Evolutionary conservation across 1,284 basidiomycete species (phyloP), one percentile per base, ranked within the genome.

Genomic region (Binderoboletus segoi): DNA sequence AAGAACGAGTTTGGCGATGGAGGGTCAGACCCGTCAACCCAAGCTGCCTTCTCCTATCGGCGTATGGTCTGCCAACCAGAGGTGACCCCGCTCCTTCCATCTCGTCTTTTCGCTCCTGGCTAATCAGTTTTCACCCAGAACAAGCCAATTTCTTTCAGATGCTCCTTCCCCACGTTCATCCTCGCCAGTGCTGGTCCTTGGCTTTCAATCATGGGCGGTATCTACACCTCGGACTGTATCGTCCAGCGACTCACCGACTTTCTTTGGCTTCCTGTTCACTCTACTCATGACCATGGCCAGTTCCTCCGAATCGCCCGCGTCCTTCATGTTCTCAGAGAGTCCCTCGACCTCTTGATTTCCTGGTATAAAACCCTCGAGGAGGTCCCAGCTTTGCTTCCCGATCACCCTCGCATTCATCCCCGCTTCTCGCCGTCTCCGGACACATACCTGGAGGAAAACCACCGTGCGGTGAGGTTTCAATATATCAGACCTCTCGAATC

Each of bases 181-280:
- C 32, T 63, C 1, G 51, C 51, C 1, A 30, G 47, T 42, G 54
- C 53, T 16, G 56, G 56, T 16, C 54, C 66, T 28, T 65, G 65
- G 62, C 41, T 68, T 4, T 24, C 57, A 5, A 48, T 68, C 12
- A 54, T 63, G 41, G 57, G 64, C 7, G 45, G 49, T 4, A 33
- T 68, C 3, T 8, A 61, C 10, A 58, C 46, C 0, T 1, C 8
- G 4, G 4, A 40, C 0, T 66, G 52, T 13, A 1, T 66, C 10
- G 47, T 66, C 8, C 61, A 64, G 18, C 50, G 48, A 21, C 66
- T 68, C n/a, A 64, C 53, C 0, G 59, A 66, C 33, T 57, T 55
- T 18, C 3, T 67, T 13, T 68, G 64, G 64, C 3, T 67, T 11
- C 64, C 57, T 32, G 0, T 12, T 6, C 51, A 37, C 21, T 64